Base-by-base conservation (phyloP, 116 monocot species). In the Phalaenopsis hybrid region DNA sequence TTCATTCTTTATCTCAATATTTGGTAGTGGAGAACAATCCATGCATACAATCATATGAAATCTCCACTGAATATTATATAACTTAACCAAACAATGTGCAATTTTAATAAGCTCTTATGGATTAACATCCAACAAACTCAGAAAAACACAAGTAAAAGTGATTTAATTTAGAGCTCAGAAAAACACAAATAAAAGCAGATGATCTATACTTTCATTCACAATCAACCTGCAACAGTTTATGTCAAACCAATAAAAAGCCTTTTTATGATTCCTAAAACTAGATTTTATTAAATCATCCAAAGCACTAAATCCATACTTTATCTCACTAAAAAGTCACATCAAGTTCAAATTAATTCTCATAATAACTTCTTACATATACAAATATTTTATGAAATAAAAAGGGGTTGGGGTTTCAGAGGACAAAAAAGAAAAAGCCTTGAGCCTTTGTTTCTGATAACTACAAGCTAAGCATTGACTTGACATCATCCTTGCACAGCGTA, bases 341-440 rank as follows among this genome's bases (percentile, higher is more conserved):
- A 63, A 63, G 25, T 5, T 23, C 21, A 21, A 6, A 20, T 63
- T 63, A 21, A 63, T 23, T 63, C 21, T 63, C 25, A 37, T 34
- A 37, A 72, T 15, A 37, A 72, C 37, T 72, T 41, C 37, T 72
- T 72, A 33, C 37, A 72, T 72, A 72, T 72, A 72, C 72, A 72
- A 37, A 33, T 7, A 48, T 16, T 28, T 28, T 72, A 72, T 16
- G 12, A 41, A 15, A 72, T 15, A 21, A 5, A 63, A 63, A 28
- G 5, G 61, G 63, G 63, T 63, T 63, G 63, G 63, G 63, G 63
- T 8, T 23, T 63, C 15, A 55, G 55, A 63, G 63, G 48, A 37
- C 1, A 37, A 37, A 37, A 37, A 18, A n/a, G 18, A 59, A 70
- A 33, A 70, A 70, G 33, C 70, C 33, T 34, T 70, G 31, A 1